phyloP scores from a whole-genome alignment of 2,329 filamentous ascomycete species.

The Ophiocordyceps robertsii region DNA sequence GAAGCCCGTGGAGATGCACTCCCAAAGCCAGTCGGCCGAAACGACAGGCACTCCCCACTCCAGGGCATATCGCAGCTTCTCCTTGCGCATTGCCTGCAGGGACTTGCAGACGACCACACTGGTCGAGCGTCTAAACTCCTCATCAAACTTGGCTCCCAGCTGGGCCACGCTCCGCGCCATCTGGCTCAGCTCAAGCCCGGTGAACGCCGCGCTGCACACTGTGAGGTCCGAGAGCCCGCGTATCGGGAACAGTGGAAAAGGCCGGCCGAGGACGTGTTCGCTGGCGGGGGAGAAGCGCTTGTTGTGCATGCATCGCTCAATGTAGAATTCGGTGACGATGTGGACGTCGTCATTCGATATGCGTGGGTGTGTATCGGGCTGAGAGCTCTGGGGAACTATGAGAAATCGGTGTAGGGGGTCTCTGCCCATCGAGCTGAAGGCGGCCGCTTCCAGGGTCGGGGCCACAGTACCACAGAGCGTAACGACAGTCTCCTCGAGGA shows the following conservation, averaged over 20 bases:
- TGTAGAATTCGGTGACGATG: constrained; percentile 78
- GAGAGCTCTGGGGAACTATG: constrained; percentile 39
- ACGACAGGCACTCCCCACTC: constrained; percentile 74
- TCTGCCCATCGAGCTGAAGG: constrained; percentile 14
- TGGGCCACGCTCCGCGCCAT: constrained; percentile 63
- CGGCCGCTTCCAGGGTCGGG: constrained; percentile 26
- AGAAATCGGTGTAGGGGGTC: constrained; percentile 29
- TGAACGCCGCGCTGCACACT: constrained; percentile 73
- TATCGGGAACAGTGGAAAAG: constrained; percentile 60
- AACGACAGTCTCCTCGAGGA: constrained; percentile 31
- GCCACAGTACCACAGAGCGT: constrained; percentile 33
- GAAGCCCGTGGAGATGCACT: constrained; percentile 51
- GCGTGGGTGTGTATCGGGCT: constrained; percentile 28
- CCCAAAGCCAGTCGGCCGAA: constrained; percentile 70
- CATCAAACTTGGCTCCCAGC: constrained; percentile 69
- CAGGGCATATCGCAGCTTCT: constrained; percentile 68
- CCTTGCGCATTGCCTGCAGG: constrained; percentile 41
- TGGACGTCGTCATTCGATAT: constrained; percentile 24
- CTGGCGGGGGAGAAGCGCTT: constrained; percentile 58
- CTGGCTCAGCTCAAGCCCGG: constrained; percentile 73
- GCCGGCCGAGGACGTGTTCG: constrained; percentile 60
- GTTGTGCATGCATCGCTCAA: constrained; percentile 75
- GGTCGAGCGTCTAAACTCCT: constrained; percentile 57
- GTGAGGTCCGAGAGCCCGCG: constrained; percentile 54
- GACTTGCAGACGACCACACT: constrained; percentile 66